phyloP scores from a whole-genome alignment of 2,329 filamentous ascomycete species.

The Fusarium sulawesiense region DNA sequence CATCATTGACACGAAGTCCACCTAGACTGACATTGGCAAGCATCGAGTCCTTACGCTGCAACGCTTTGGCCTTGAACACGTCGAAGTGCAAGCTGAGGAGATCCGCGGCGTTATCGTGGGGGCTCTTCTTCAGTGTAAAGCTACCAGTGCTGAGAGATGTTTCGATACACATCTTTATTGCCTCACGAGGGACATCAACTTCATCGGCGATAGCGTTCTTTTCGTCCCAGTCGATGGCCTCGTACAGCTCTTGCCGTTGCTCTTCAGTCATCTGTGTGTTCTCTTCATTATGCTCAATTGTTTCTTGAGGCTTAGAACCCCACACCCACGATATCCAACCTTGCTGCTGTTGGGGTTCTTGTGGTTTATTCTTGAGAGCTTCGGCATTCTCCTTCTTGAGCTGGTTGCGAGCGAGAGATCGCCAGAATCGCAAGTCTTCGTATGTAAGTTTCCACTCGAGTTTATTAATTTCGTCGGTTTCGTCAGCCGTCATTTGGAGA shows the following conservation, averaged over 20 bases:
- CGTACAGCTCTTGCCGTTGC: slow-evolving; percentile 95
- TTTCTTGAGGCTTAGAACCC: slow-evolving; percentile 77
- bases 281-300: slow-evolving; percentile 71
- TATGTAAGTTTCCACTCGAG: slow-evolving; percentile 92
- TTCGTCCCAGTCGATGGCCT: slow-evolving; percentile 98
- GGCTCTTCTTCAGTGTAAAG: slow-evolving; percentile 88
- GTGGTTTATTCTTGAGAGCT: slow-evolving; percentile 74
- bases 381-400: slow-evolving; percentile 94
- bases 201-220: slow-evolving; percentile 89
- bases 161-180: slow-evolving; percentile 91
- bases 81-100: slow-evolving; percentile 94
- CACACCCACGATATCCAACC: slow-evolving; percentile 94
- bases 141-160: slow-evolving; percentile 94
- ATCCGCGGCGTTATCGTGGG: slow-evolving; percentile 71
- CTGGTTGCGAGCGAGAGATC: slow-evolving; percentile 92
- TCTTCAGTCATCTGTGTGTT: slow-evolving; percentile 93
- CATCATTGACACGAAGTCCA: slow-evolving; percentile 93
- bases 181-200: slow-evolving; percentile 90
- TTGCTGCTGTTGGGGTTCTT: slow-evolving; percentile 72
- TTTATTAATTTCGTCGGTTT: slow-evolving; percentile 76
- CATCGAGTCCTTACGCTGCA: slow-evolving; percentile 91
- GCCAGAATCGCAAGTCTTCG: slow-evolving; percentile 97
- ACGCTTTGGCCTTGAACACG: slow-evolving; percentile 87
- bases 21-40: slow-evolving; percentile 90
- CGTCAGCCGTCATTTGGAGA: slow-evolving; percentile 75